Percentiles rank a stretch among this genome's conserved stretches.
Evolutionary conservation across 78 protist genomes (phyloP).

Genomic region (Capsaspora owczarzaki): DNA sequence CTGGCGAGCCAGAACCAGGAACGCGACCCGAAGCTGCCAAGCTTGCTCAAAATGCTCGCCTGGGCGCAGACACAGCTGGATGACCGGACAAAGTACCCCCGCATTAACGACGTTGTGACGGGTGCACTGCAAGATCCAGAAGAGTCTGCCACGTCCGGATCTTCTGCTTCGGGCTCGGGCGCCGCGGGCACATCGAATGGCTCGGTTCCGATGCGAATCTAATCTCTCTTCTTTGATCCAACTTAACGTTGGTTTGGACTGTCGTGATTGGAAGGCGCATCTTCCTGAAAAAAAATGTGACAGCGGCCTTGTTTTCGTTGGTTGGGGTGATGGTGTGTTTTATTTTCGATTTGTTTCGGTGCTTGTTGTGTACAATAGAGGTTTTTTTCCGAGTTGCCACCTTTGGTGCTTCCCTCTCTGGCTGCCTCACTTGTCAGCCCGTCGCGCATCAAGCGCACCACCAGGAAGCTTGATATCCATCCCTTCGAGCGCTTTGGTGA

Average conservation of each 20-base stretch:
- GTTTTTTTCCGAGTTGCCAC: neutral
- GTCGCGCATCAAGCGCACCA: neutral
- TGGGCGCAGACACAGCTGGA: conserved; percentile 69
- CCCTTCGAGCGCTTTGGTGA: conserved; percentile 50
- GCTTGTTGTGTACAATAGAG: neutral
- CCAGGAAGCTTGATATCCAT: conserved; percentile 42
- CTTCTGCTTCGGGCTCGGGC: too few species aligned
- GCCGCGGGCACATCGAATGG: neutral
- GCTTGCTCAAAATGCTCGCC: conserved; percentile 47
- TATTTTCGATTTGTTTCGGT: neutral
- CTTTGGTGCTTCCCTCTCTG: neutral
- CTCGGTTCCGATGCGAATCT: neutral
- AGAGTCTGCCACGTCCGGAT: neutral
- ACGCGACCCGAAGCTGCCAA: conserved; percentile 67
- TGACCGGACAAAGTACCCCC: conserved; percentile 42
- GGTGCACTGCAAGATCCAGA: neutral
- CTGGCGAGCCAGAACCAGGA: conserved; percentile 49
- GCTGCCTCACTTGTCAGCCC: too few species aligned
- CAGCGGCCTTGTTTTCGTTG: neutral
- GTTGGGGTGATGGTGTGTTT: neutral
- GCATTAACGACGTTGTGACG: conserved; percentile 31
- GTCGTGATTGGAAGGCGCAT: neutral
- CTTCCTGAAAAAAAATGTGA: neutral
- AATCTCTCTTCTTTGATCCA: neutral
- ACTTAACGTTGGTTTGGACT: neutral